Evolutionary conservation across 345 rosid species (phyloP).

Genomic region (Brassica carinata): DNA sequence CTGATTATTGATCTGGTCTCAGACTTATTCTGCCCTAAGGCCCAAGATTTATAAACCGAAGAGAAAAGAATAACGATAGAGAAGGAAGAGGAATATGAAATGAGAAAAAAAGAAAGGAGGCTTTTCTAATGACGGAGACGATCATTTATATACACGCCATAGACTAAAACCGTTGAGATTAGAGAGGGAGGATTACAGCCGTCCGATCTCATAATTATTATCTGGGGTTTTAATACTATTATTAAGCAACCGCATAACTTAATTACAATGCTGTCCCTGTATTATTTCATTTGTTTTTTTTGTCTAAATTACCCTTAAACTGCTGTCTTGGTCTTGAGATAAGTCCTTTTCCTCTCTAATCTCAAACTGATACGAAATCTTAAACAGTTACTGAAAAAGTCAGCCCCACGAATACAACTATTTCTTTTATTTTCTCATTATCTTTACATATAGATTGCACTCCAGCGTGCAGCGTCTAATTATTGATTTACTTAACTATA

Average conservation of each 20-base stretch:
- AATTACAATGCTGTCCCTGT: slow-evolving; percentile 21
- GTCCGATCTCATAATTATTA: slow-evolving; percentile 27
- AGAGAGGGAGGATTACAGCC: not conserved
- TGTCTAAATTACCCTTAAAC: slow-evolving; percentile 35
- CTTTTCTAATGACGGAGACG: slow-evolving; percentile 12
- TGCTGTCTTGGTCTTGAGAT: slow-evolving; percentile 34
- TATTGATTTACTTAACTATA: not conserved
- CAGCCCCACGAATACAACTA: slow-evolving; percentile 32
- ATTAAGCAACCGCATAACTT: slow-evolving; percentile 12
- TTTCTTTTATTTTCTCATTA: slow-evolving; percentile 2
- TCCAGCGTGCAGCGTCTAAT: not conserved
- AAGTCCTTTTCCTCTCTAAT: slow-evolving; percentile 27
- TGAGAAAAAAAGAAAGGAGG: not conserved
- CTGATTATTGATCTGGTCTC: slow-evolving; percentile 6
- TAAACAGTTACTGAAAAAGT: slow-evolving; percentile 33
- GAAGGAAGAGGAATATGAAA: not conserved
- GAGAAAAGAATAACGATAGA: not conserved
- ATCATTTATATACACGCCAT: slow-evolving; percentile 35
- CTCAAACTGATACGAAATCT: slow-evolving; percentile 1
- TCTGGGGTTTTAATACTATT: slow-evolving; percentile 16
- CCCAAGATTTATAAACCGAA: slow-evolving; percentile 20
- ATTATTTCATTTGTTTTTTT: not conserved
- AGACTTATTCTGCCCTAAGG: slow-evolving; percentile 17
- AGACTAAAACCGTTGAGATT: slow-evolving; percentile 25
- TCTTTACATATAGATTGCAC: not conserved